A percentile compares a stretch with the other conserved stretches of the same genome.
phyloP scores from a whole-genome alignment of 495 filamentous ascomycete species.

The Aspergillus nanangensis region DNA sequence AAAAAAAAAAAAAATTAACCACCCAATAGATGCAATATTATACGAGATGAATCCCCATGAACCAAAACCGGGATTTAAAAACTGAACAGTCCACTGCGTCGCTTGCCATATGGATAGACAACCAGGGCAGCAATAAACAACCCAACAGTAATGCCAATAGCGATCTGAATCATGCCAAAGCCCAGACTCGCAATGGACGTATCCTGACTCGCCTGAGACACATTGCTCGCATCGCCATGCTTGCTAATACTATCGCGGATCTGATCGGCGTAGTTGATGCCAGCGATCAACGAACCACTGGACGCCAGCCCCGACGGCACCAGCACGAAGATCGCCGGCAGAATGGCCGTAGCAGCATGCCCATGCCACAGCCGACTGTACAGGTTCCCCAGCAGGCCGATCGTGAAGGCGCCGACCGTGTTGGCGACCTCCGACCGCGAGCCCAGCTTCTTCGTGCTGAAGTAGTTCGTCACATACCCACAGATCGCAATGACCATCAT shows the following conservation, averaged over 20 bases:
- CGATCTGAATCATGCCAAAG: constrained; percentile 84
- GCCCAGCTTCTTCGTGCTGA: constrained; percentile 63
- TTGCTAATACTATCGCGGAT: constrained; percentile 50
- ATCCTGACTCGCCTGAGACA: constrained; percentile 28
- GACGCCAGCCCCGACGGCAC: constrained; percentile 88
- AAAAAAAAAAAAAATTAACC: background rate
- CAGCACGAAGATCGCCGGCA: constrained; percentile 91
- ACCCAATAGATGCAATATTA: no score
- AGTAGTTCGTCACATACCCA: constrained; percentile 83
- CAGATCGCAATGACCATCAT: constrained; percentile 80
- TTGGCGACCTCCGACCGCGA: constrained; percentile 77
- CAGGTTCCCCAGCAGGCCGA: constrained; percentile 81
- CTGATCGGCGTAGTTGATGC: constrained; percentile 71
- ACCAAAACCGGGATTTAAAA: no score
- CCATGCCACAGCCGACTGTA: constrained; percentile 80
- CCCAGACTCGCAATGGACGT: constrained; percentile 70
- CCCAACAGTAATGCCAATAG: constrained; percentile 89
- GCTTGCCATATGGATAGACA: constrained; percentile 87
- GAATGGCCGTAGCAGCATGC: constrained; percentile 81
- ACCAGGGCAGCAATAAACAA: constrained; percentile 79
- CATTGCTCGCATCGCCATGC: constrained; percentile 33
- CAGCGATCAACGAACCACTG: constrained; percentile 71
- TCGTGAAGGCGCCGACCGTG: constrained; percentile 79
- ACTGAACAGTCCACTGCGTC: constrained; percentile 80
- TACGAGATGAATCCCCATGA: no score